Evolutionary conservation across 768 basidiomycete species (phyloP), one percentile per base, ranked within the genome.

Genomic region (Suillus decipiens): DNA sequence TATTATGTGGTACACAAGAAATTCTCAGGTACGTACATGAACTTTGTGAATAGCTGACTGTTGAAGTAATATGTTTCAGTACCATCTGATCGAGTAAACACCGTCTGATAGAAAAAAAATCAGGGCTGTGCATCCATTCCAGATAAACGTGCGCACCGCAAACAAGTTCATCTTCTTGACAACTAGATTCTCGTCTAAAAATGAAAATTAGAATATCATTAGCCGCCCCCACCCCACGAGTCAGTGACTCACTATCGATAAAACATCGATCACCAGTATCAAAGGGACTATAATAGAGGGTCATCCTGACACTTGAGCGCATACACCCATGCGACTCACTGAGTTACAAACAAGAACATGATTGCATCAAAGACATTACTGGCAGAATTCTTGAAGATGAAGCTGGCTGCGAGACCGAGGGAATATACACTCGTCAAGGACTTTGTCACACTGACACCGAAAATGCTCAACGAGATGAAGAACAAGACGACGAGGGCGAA

Each of bases 201-300:
- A 33, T n/a, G n/a, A 10, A 31, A 11, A 57, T 10, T 8, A 59
- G 17, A 7, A 42, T 6, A 17, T 43, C 53, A 53, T 66, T 31
- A 61, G 37, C 59, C 58, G n/a, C 12, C 43, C 59, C 22, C 28
- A 34, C 2, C 5, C 17, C 19, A 45, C 19, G 7, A 39, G 41
- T 10, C 19, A 45, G 11, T 10, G 31, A 72, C 81, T 67, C 63
- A 84, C 84, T 70, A 65, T 88, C 88, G 65, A 93, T 86, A 69
- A 92, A 87, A 67, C 87, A 86, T n/a, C 92, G 83, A 75, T 93
- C 92, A 12, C 91, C 91, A 28, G 90, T 90, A 68, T 92, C 90
- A 66, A 87, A 92, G 4, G 90, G 90, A 72, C 89, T 91, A 28
- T 31, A 37, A 3, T 11, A 41, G 22, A 33, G 28, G 54, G 42